These are phyloP conservation scores for Podospora sp. DNA, from an alignment of 495 filamentous ascomycete species.

Conservation along the genomic window DNA sequence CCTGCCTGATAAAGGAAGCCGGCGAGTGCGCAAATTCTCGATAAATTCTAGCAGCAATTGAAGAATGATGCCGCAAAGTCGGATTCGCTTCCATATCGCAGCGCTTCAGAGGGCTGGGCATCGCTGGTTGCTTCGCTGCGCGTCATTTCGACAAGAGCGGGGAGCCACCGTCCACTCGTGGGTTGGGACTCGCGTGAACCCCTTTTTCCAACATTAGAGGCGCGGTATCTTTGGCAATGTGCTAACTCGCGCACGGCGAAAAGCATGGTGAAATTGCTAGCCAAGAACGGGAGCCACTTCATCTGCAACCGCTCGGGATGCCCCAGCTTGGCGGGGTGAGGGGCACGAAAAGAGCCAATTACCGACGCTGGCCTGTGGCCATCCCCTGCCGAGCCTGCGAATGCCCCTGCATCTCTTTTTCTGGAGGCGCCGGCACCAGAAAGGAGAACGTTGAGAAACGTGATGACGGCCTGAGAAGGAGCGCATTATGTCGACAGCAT, in stretches of 20 bases:
- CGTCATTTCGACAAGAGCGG: constrained; percentile 7
- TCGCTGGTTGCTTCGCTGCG: not conserved
- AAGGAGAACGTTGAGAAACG: not conserved
- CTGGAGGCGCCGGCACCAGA: not conserved
- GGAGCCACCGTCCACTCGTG: not conserved
- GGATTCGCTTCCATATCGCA: too few relatives aligned
- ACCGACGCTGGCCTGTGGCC: not conserved
- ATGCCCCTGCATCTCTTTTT: constrained; percentile 1
- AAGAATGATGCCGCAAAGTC: too few relatives aligned
- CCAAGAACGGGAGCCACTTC: not conserved
- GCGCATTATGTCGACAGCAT: not conserved
- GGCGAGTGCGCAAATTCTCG: too few relatives aligned
- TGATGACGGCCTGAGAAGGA: not conserved
- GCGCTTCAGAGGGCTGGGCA: not conserved
- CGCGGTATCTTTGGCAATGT: not conserved
- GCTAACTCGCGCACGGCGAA: not conserved
- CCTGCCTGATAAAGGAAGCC: not conserved
- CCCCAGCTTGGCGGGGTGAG: constrained; percentile 2
- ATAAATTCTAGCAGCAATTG: too few relatives aligned
- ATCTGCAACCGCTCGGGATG: not conserved
- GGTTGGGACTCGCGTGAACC: constrained; percentile 4
- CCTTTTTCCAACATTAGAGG: constrained; percentile 9
- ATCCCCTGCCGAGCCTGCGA: not conserved
- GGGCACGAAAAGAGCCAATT: not conserved
- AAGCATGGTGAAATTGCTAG: not conserved